Evolutionary conservation across 2,329 filamentous ascomycete species (phyloP).

Genomic region (Curvularia spicifera): DNA sequence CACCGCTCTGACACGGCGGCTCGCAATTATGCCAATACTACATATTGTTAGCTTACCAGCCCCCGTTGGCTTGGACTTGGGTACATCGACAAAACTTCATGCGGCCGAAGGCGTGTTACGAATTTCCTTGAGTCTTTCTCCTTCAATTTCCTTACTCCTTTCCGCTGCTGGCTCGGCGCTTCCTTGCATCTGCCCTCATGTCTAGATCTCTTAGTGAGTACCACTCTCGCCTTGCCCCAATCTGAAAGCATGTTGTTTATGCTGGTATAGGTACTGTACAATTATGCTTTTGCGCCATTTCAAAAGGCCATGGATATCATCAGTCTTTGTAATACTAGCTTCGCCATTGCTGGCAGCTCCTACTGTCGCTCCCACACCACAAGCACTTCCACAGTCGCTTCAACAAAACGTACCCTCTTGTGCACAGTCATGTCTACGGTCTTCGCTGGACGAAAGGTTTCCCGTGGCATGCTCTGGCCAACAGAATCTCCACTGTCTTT

Average conservation of each 20-base stretch:
- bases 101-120: conserved; percentile 47
- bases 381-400: conserved; percentile 36
- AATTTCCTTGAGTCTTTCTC: conserved; percentile 46
- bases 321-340: conserved; percentile 45
- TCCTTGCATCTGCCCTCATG: conserved; percentile 41
- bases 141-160: conserved; percentile 44
- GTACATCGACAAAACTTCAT: conserved; percentile 41
- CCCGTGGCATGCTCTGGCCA: conserved; percentile 44
- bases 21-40: conserved; percentile 35
- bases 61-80: conserved; percentile 27
- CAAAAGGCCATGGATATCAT: conserved; percentile 47
- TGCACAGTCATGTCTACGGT: conserved; percentile 46
- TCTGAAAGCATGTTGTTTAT: conserved; percentile 40
- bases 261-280: conserved; percentile 42
- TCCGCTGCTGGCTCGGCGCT: conserved; percentile 47
- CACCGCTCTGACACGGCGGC: conserved; percentile 40
- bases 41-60: conserved; percentile 47
- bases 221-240: conserved; percentile 18
- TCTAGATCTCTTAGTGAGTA: conserved; percentile 44
- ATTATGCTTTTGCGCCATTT: conserved; percentile 50
- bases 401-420: conserved; percentile 44
- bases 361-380: conserved; percentile 29
- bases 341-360: conserved; percentile 37
- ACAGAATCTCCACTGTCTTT: conserved; percentile 45
- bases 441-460: conserved; percentile 43